Percentiles rank a stretch among this genome's conserved stretches.
Conservation (phyloP, 2,329 filamentous ascomycete species). For the Incumbomyces delicatus region DNA sequence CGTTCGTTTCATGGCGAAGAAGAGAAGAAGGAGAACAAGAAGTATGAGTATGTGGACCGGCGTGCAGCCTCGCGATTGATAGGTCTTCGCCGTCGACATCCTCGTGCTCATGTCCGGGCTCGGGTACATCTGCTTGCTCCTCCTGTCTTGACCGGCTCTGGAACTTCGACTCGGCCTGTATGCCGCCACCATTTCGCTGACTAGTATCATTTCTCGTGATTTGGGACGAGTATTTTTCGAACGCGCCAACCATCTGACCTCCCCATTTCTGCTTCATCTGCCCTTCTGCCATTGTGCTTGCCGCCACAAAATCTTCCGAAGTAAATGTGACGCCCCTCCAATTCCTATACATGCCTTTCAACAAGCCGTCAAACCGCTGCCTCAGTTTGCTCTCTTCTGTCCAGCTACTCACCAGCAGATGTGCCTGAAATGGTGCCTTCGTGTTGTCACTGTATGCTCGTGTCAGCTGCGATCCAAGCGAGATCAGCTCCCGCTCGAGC, state of each 20-base stretch:
- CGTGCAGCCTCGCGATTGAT: too few species aligned
- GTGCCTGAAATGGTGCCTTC: constrained; percentile 54
- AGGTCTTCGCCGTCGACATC: too few species aligned
- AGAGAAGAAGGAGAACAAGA: too few species aligned
- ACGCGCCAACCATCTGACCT: constrained; percentile 51
- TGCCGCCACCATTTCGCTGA: neutral
- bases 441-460: constrained; percentile 83
- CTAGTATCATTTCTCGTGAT: neutral
- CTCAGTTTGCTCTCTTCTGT: constrained; percentile 58
- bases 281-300: constrained; percentile 54
- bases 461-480: constrained; percentile 73
- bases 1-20: too few species aligned
- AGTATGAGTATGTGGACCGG: too few species aligned
- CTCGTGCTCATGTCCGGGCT: too few species aligned
- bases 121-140: too few species aligned
- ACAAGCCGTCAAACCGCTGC: constrained; percentile 66
- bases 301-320: constrained; percentile 63
- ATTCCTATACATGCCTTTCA: constrained; percentile 59
- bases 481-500: constrained; percentile 75
- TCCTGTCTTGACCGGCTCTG: neutral
- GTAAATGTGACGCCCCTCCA: constrained; percentile 74
- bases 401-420: constrained; percentile 71
- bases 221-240: constrained; percentile 29
- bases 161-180: neutral
- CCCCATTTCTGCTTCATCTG: constrained; percentile 53